Percentiles rank a stretch among this genome's conserved stretches.
Conservation (phyloP, 257 asterid genomes). For the Solanum corneliomulleri region DNA sequence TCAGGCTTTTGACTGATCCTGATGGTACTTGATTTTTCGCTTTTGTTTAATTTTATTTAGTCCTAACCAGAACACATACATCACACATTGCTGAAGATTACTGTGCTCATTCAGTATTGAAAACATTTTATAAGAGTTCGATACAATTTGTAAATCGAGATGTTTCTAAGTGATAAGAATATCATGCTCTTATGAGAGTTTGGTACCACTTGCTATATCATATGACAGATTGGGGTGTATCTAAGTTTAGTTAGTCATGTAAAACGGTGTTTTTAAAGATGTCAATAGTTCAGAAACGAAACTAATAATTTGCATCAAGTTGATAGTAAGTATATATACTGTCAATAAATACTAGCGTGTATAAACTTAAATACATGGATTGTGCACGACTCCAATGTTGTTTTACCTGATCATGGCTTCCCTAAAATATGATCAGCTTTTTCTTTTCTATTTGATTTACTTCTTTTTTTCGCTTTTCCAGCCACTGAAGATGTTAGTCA, state of each 20-base stretch:
- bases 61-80: not conserved
- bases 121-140: too few species aligned
- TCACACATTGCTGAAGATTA: not conserved
- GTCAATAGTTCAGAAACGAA: not conserved
- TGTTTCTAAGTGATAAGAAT: too few species aligned
- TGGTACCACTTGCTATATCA: too few species aligned
- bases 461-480: slow-evolving; percentile 5
- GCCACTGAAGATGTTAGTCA: slow-evolving; percentile 16
- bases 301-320: not conserved
- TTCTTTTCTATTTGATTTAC: not conserved
- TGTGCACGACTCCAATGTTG: not conserved
- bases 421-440: not conserved
- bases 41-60: not conserved
- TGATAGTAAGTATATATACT: too few species aligned
- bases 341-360: not conserved
- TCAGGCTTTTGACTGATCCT: slow-evolving; percentile 34
- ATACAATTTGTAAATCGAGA: too few species aligned
- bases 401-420: not conserved
- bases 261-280: too few species aligned
- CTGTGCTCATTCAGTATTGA: too few species aligned
- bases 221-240: not conserved
- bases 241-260: not conserved
- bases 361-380: not conserved
- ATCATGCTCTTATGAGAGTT: too few species aligned
- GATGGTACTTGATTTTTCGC: slow-evolving; percentile 24